phyloP scores from a whole-genome alignment of 768 basidiomycete genomes.

The Psilocybe cyanescens region DNA sequence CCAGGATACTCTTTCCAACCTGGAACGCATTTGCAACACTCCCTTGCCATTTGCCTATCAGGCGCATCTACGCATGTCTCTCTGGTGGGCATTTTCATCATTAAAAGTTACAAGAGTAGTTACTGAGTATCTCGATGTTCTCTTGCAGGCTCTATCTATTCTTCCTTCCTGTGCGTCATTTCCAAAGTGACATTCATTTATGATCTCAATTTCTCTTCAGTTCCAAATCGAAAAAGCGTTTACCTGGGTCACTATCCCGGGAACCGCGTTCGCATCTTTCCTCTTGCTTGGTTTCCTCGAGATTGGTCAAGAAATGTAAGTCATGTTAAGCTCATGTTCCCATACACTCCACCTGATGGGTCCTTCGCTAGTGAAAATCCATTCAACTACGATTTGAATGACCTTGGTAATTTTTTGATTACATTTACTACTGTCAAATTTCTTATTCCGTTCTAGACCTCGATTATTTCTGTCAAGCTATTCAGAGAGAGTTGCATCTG shows the following conservation, averaged over 20 bases:
- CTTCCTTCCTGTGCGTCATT: constrained; percentile 41
- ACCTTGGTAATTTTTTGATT: constrained; percentile 48
- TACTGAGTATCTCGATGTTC: constrained; percentile 29
- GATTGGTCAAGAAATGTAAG: constrained; percentile 67
- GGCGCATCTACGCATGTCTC: constrained; percentile 64
- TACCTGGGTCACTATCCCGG: constrained; percentile 59
- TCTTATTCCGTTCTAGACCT: constrained; percentile 43
- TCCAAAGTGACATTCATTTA: constrained; percentile 1
- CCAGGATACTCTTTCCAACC: constrained; percentile 61
- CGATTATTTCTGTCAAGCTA: constrained; percentile 67
- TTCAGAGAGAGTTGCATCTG: constrained; percentile 72
- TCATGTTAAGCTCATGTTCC: neutral
- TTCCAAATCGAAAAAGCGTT: constrained; percentile 55
- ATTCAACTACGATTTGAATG: constrained; percentile 70
- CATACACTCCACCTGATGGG: neutral
- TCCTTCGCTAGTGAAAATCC: constrained; percentile 56
- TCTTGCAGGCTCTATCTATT: constrained; percentile 43
- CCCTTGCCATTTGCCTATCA: constrained; percentile 76
- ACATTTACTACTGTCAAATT: neutral
- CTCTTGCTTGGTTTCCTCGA: constrained; percentile 69
- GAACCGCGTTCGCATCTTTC: constrained; percentile 66
- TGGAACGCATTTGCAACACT: constrained; percentile 68
- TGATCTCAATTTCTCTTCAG: constrained; percentile 35
- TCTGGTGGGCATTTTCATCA: constrained; percentile 52
- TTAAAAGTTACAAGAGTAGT: constrained; percentile 50